Base-by-base conservation (phyloP, 2,329 filamentous ascomycete species). In the Myriosclerotinia curreyana region DNA sequence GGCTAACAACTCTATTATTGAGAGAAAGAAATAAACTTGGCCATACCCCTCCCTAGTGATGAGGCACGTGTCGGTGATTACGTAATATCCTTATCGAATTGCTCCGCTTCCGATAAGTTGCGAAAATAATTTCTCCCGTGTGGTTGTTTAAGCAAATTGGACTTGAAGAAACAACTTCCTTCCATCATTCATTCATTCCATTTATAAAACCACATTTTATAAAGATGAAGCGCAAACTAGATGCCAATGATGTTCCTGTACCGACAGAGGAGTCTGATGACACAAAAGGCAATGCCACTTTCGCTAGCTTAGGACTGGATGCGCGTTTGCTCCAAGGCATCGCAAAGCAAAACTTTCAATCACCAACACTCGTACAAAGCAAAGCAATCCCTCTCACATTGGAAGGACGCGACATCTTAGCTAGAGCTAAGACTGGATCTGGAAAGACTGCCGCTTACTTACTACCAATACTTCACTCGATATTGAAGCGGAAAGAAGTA, bases 401-500 rank as follows among this genome's bases (percentile, higher is more conserved):
- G 22, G 86, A 92, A 68, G 94, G 95, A 15, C 88, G 91, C 73
- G 92, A 98, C 81, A 87, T 99, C 55, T 81, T 98, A 48, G 93
- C 92, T 62, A 92, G 94, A 74, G 92, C 94, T 46, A 96, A 94
- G 77, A 98, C 95, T 6, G 95, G 95, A 15, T 96, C 93, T 5
- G 95, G 95, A 70, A 99, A 99, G 82, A 99, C 95, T 14, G 92
- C 92, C n/a, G 94, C 95, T 58, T 98, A 98, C 75, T 80, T 96
- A 8, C 82, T 99, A 50, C 95, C 95, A 1, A 83, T 96, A n/a
- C 78, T 99, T 20, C 90, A 96, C 70, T 84, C 85, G 44, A 90
- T 96, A 67, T 79, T 99, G 64, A 90, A 89, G 74, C 85, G 86
- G 69, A 96, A 96, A 77, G 78, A 83, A 71, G 86, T 88, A 40